Evolutionary conservation across 306 rosid species (phyloP), one percentile per base, ranked within the genome.

Genomic region (Prunus persica): DNA sequence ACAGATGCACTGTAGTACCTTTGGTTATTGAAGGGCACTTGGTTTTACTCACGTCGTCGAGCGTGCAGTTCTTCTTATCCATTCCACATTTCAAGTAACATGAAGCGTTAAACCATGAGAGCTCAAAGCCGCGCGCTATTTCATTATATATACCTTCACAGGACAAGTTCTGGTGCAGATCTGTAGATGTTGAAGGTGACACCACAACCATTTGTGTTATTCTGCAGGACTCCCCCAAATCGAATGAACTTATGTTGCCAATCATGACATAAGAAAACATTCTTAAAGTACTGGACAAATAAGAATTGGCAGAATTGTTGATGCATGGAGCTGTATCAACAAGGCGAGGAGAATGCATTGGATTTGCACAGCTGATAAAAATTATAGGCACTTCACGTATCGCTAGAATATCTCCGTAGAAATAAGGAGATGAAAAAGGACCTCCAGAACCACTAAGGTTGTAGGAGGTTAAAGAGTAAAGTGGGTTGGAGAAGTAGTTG

Each of bases 111-210:
- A 18, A 38, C 50, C 69, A 65, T 18, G 69, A 34, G 27, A 81
- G 74, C 52, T 71, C 70, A 34, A 81, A 71, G 11, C 78, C 81
- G 45, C 19, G 28, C 0, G 47, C 67, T n/a, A 81, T 24, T 65
- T 50, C 51, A 43, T 71, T 32, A 49, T 61, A 72, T 8, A 70
- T 64, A 56, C 38, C 70, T 47, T 18, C 14, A 34, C 67, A 81
- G n/a, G 80, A 62, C 9, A 4, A 34, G 41, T 34, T 0, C 41
- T 5, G 8, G 41, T 34, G 41, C 41, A 34, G 41, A 34, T 19
- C 1, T 1, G 0, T 11, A 0, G 22, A 8, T 1, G 6, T 34
- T 10, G 50, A 65, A 34, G 50, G 69, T 8, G 69, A 65, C 0
- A 3, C 50, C 27, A 65, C 0, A 38, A 65, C 3, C 50, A 38